Evolutionary conservation across 345 rosid genomes (phyloP).

Genomic region (Cochlearia excelsa): DNA sequence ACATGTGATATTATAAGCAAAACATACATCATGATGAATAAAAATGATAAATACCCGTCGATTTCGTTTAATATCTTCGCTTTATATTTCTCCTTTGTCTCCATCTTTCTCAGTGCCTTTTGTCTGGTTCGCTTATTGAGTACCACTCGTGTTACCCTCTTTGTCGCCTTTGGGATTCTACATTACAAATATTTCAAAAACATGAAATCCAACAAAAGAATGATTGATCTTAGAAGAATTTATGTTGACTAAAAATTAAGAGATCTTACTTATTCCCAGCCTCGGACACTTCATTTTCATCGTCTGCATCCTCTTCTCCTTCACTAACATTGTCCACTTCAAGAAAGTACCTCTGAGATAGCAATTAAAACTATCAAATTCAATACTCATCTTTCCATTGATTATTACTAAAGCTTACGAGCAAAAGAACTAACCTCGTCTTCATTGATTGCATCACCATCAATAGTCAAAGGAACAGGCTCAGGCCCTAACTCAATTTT

Average conservation of each 20-base stretch:
- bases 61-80: slow-evolving; percentile 58
- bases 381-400: not conserved
- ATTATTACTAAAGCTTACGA: not conserved
- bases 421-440: slow-evolving; percentile 53
- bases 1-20: not conserved
- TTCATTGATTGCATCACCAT: slow-evolving; percentile 55
- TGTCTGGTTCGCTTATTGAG: slow-evolving; percentile 70
- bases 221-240: not conserved
- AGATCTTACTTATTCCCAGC: slow-evolving; percentile 50
- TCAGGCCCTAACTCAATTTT: slow-evolving; percentile 79
- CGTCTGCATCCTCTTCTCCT: slow-evolving; percentile 46
- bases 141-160: slow-evolving; percentile 70
- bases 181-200: slow-evolving; percentile 9
- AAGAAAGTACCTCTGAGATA: slow-evolving; percentile 67
- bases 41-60: slow-evolving; percentile 47
- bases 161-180: slow-evolving; percentile 47
- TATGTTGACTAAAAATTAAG: not conserved
- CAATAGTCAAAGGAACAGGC: slow-evolving; percentile 80
- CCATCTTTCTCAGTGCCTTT: slow-evolving; percentile 50
- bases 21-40: slow-evolving; percentile 1
- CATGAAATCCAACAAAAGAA: slow-evolving; percentile 11
- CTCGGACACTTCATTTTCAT: slow-evolving; percentile 38
- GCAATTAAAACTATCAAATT: slow-evolving; percentile 10
- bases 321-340: slow-evolving; percentile 62
- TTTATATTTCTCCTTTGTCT: slow-evolving; percentile 51